A percentile compares a stretch with the other conserved stretches of the same genome.
Evolutionary conservation across 495 filamentous ascomycete genomes (phyloP).

Genomic region (Haplographium delicatum): DNA sequence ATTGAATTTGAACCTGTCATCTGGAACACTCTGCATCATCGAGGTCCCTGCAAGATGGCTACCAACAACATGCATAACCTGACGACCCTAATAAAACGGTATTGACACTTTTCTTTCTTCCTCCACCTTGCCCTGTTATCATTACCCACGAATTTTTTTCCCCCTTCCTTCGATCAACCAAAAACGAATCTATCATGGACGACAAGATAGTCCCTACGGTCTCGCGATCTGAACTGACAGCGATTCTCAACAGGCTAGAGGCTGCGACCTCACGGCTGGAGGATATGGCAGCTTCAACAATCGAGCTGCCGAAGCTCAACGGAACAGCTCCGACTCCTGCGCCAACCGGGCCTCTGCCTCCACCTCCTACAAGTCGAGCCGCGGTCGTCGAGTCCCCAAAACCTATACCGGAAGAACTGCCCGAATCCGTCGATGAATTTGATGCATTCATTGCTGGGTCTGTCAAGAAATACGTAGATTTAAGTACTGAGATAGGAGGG

Average conservation of each 20-base stretch:
- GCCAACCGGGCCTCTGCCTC: conserved; percentile 31
- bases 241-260: conserved; percentile 70
- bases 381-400: conserved; percentile 35
- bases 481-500: conserved; percentile 72
- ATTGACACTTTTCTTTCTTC: conserved; percentile 28
- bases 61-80: conserved; percentile 86
- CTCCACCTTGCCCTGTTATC: not conserved
- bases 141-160: no score
- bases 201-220: conserved; percentile 22
- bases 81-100: conserved; percentile 98
- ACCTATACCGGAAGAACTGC: conserved; percentile 55
- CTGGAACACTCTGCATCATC: conserved; percentile 12
- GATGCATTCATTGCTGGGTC: conserved; percentile 71
- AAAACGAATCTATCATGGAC: conserved; percentile 15
- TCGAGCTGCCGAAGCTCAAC: conserved; percentile 43
- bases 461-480: conserved; percentile 70
- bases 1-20: conserved; percentile 4
- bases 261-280: conserved; percentile 94
- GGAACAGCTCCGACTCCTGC: conserved; percentile 30
- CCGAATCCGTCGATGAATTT: conserved; percentile 77
- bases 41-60: conserved; percentile 35
- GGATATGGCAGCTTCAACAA: conserved; percentile 79
- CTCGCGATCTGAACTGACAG: conserved; percentile 35
- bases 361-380: conserved; percentile 27
- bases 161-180: no score